phyloP scores from a whole-genome alignment of 148 eudicot species.

The Oxyria digyna region DNA sequence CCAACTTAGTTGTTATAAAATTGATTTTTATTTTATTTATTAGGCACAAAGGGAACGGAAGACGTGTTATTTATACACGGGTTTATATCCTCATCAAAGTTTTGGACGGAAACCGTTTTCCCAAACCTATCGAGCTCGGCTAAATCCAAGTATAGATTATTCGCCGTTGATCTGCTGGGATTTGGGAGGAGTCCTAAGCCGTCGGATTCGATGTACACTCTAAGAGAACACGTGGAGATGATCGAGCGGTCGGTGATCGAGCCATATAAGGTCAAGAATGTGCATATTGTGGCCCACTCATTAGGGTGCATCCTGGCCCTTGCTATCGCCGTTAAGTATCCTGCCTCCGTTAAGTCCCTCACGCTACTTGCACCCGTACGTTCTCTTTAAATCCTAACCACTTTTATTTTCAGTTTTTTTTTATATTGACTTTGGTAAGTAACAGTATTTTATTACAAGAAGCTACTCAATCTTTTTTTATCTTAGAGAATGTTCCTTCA shows the following conservation, averaged over 20 bases:
- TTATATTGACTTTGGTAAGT: no score
- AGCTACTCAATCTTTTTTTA: no score
- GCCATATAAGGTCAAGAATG: constrained; percentile 44
- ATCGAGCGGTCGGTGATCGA: constrained; percentile 66
- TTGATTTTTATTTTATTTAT: background rate
- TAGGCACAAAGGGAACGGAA: constrained; percentile 23
- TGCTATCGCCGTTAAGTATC: constrained; percentile 68
- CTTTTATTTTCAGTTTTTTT: no score
- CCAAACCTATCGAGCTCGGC: constrained; percentile 62
- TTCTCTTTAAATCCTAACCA: background rate
- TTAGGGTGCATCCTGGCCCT: constrained; percentile 88
- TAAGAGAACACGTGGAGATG: constrained; percentile 80
- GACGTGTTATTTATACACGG: constrained; percentile 90
- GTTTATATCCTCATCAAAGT: constrained; percentile 79
- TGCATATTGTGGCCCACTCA: constrained; percentile 94
- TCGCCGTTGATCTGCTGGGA: constrained; percentile 80
- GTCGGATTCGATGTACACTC: constrained; percentile 60
- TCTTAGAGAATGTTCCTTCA: no score
- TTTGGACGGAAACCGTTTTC: constrained; percentile 86
- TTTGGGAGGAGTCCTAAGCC: constrained; percentile 96
- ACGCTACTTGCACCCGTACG: constrained; percentile 87
- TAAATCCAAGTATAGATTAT: constrained; percentile 50
- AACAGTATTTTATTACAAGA: no score
- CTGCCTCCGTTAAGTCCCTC: constrained; percentile 56
- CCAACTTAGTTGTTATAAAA: background rate